A percentile compares a stretch with the other conserved stretches of the same genome.
Conservation (phyloP, 495 filamentous ascomycete species). For the Podospora conica region DNA sequence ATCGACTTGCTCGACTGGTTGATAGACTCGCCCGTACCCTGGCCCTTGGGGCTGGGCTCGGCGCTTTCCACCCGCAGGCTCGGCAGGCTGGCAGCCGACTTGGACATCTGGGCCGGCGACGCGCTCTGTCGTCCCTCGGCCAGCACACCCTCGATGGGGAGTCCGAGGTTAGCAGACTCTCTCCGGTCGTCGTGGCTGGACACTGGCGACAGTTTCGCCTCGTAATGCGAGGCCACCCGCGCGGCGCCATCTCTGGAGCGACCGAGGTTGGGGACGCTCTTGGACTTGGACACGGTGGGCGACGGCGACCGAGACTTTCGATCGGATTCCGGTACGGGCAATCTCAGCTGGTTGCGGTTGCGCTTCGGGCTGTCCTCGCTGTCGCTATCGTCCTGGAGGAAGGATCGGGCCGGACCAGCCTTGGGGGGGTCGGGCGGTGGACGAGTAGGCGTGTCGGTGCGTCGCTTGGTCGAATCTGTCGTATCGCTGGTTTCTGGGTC, state of each 20-base stretch:
- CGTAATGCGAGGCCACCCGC: slow-evolving; percentile 12
- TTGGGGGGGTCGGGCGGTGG: slow-evolving; percentile 8
- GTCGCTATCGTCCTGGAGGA: slow-evolving; percentile 35
- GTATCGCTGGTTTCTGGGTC: slow-evolving; percentile 20
- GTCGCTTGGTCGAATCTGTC: not conserved
- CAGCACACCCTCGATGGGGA: slow-evolving; percentile 37
- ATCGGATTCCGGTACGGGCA: slow-evolving; percentile 14
- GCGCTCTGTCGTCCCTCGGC: slow-evolving; percentile 37
- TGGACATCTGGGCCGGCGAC: slow-evolving; percentile 36
- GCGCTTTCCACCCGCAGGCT: slow-evolving; percentile 31
- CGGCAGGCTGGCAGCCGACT: slow-evolving; percentile 44
- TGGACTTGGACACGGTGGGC: slow-evolving; percentile 29
- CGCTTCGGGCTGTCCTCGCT: slow-evolving; percentile 30
- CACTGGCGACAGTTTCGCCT: slow-evolving; percentile 15
- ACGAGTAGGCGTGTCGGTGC: slow-evolving; percentile 18
- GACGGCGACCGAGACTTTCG: slow-evolving; percentile 23
- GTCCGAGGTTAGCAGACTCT: slow-evolving; percentile 31
- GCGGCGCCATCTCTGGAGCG: slow-evolving; percentile 12
- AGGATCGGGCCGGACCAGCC: slow-evolving; percentile 28
- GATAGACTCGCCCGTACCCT: slow-evolving; percentile 14
- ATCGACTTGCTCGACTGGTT: slow-evolving; percentile 33
- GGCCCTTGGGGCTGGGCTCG: slow-evolving; percentile 23
- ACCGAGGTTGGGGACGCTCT: slow-evolving; percentile 29
- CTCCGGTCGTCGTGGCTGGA: slow-evolving; percentile 35
- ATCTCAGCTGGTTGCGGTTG: slow-evolving; percentile 16